phyloP scores from a whole-genome alignment of 1,284 basidiomycete species.

The Ustilago cynodontis region DNA sequence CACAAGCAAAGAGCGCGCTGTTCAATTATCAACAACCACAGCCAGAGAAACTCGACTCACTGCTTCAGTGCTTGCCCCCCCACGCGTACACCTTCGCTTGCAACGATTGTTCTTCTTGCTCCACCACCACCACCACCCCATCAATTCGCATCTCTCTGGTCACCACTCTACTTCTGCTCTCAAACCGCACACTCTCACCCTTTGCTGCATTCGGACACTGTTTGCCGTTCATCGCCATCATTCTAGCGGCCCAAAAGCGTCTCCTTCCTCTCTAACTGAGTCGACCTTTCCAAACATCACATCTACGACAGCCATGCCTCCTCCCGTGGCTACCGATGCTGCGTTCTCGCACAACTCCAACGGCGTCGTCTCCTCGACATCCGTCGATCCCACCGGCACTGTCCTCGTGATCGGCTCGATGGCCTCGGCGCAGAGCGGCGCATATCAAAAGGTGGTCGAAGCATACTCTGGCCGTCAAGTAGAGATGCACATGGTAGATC shows the following conservation, averaged over 20 bases:
- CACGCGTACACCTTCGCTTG: no score
- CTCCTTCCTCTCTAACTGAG: background rate
- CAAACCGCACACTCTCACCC: no score
- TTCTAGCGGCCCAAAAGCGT: background rate
- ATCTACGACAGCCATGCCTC: no score
- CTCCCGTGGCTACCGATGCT: constrained; percentile 44
- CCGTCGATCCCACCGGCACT: constrained; percentile 42
- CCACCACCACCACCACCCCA: background rate
- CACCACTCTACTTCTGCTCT: background rate
- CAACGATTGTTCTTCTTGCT: no score
- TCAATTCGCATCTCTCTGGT: background rate
- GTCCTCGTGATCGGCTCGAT: constrained; percentile 65
- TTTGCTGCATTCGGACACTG: no score
- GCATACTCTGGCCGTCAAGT: constrained; percentile 48
- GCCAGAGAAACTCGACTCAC: background rate
- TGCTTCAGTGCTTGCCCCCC: background rate
- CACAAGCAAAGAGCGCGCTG: constrained; percentile 4
- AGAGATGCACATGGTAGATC: constrained; percentile 69
- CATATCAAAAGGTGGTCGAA: constrained; percentile 63
- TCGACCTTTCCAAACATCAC: background rate
- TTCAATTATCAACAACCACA: background rate
- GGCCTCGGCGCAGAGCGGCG: constrained; percentile 57
- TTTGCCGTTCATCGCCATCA: background rate
- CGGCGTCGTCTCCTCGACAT: constrained; percentile 42
- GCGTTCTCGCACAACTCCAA: constrained; percentile 43